Base-by-base conservation (phyloP, 2,329 filamentous ascomycete genomes). In the Fusarium anthophilum region DNA sequence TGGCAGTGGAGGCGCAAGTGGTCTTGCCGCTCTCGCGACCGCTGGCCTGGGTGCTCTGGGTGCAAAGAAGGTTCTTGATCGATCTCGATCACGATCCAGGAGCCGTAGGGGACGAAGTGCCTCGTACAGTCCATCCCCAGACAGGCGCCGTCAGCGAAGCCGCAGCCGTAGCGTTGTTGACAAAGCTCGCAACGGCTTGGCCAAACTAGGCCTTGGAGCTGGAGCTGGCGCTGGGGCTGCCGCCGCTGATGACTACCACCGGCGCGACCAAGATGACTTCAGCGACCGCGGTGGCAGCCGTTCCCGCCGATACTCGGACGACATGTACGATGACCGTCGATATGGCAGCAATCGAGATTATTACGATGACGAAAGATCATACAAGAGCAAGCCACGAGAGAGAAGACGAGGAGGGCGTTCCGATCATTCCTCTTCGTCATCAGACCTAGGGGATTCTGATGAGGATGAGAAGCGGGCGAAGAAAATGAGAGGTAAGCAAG, bases 161-260 rank as follows among this genome's bases (percentile, higher is more conserved):
- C 88, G 90, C 72, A 92, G 90, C 83, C 89, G 90, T 70, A 92
- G 90, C 79, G 87, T 92, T n/a, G 89, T 91, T 14, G 90, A 91
- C 78, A 85, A 85, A 60, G 89, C 90, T 26, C 88, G 90, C 63
- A 89, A 89, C 69, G 86, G 89, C 61, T 83, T 92, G 43, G 89
- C 90, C 74, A 91, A 89, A 79, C 83, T 92, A 20, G 90, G 90
- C 54, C 82, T 92, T 39, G 89, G 89, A 58, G 87, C 86, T 9
- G 84, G 83, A 3, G 81, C 85, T 11, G 85, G 83, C 3, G 82
- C 60, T 63, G 59, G 50, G 1, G 66, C 66, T 18, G 74, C 76
- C 67, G 75, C 78, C 66, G 74, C 80, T 7, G 83, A 85, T 41
- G 82, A 86, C 41, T 78, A 82, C 44, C 80, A 78, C 37, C 79